phyloP scores from a whole-genome alignment of 2,329 filamentous ascomycete genomes.

The Fusarium azukiicola region DNA sequence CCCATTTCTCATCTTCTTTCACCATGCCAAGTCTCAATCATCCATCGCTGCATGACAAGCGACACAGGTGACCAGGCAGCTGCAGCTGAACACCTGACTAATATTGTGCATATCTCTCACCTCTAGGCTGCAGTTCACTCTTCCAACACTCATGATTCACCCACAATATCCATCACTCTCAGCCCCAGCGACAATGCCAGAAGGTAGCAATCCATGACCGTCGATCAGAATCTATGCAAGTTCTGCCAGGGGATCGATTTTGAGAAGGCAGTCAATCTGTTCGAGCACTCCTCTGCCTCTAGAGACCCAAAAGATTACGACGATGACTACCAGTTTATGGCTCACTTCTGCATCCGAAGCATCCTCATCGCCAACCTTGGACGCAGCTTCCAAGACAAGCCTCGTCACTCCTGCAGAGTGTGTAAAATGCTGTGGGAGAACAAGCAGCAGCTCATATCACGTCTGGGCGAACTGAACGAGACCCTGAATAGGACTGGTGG shows the following conservation, averaged over 20 bases:
- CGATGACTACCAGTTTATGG: background rate
- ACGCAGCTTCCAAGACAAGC: background rate
- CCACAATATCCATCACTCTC: background rate
- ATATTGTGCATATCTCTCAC: background rate
- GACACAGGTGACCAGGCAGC: background rate
- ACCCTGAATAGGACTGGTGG: background rate
- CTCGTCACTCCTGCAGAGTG: background rate
- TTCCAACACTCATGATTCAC: background rate
- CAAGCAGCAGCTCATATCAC: background rate
- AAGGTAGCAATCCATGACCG: background rate
- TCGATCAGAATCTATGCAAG: background rate
- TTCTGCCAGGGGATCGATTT: background rate
- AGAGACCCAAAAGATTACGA: background rate
- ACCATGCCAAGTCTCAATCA: background rate
- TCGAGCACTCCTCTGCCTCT: background rate
- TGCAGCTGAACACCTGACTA: background rate
- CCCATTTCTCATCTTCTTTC: too few species aligned
- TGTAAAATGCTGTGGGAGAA: background rate
- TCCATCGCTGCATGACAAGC: background rate
- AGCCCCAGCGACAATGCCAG: background rate
- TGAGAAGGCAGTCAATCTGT: background rate
- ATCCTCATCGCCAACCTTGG: background rate
- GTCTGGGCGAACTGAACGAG: background rate
- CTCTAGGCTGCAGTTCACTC: background rate
- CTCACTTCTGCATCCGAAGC: background rate